phyloP scores from a whole-genome alignment of 345 rosid species.

The Dovyalis caffra region DNA sequence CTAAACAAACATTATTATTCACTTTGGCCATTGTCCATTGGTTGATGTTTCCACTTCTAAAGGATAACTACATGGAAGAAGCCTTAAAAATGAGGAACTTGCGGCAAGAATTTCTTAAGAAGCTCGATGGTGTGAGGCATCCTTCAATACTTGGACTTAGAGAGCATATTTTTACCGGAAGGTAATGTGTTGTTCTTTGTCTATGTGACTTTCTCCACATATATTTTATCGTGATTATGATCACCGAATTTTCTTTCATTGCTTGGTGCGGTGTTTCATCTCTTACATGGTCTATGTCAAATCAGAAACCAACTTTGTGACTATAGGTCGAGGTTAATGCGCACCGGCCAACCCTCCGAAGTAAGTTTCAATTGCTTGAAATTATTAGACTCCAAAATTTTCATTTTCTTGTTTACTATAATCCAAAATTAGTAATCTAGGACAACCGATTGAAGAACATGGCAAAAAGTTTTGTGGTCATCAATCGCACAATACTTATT shows the following conservation, averaged over 20 bases:
- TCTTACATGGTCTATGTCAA: constrained; percentile 99
- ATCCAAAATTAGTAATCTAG: no score
- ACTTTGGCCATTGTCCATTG: background rate
- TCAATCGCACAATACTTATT: background rate
- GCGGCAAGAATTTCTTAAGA: constrained; percentile 88
- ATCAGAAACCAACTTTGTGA: constrained; percentile 99
- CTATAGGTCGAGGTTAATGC: constrained; percentile 97
- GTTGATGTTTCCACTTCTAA: constrained; percentile 3
- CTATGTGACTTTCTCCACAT: background rate
- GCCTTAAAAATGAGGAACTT: constrained; percentile 97
- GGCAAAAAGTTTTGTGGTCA: background rate
- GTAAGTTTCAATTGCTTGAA: constrained; percentile 45
- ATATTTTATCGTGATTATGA: background rate
- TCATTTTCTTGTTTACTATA: background rate
- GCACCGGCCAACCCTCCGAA: constrained; percentile 88
- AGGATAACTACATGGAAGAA: constrained; percentile 99
- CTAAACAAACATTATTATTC: background rate
- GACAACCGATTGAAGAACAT: no score
- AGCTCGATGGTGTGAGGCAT: constrained; percentile 86
- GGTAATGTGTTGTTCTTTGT: constrained; percentile 39
- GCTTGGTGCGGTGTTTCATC: constrained; percentile 83
- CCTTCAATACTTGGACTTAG: constrained; percentile 98
- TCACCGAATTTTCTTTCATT: constrained; percentile 8
- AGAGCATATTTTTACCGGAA: constrained; percentile 99
- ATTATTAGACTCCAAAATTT: background rate